Evolutionary conservation across 768 basidiomycete genomes (phyloP), one percentile per base, ranked within the genome.

Genomic region (Psilocybe tampanensis): DNA sequence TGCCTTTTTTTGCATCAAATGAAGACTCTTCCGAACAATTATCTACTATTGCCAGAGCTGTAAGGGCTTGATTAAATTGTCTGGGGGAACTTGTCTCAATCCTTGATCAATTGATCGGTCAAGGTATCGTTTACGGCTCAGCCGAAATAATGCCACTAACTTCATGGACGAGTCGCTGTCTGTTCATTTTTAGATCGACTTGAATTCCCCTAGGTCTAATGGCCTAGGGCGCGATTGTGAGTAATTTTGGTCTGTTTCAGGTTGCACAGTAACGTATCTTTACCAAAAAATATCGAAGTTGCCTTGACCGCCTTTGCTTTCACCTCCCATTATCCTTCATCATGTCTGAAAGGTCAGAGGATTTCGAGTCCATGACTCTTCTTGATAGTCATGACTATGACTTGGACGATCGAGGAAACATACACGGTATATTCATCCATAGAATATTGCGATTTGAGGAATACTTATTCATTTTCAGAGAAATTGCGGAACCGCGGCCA

Each of bases 351-450:
- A 43, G 33, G 13, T 24, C 47, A 29, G 51, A 58, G 18, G 48
- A 61, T 3, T 60, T 59, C 18, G 64, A 65, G 43, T 57, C 62
- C 8, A 55, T 59, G 24, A 48, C 62, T 18, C 47, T 65, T 11
- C 62, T 65, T 17, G 58, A 58, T 6, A 51, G 52, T 34, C 41
- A 54, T 34, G 58, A 61, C 33, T 59, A 59, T 34, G 60, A 55
- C 36, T 15, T 39, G 22, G 51, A 59, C 11, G 22, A 36, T 22
- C 45, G 29, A 42, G 52, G 56, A 50, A 32, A 32, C 17, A 19
- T 18, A 15, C 24, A 22, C 7, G 6, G 19, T 2, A 19, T 21
- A 4, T 18, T 34, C 18, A 13, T 3, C 13, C 19, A 18, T 43
- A 18, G 21, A 41, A 18, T 26, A 36, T 29, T 29, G 13, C 23